These are phyloP conservation scores for Salvia rosmarinus DNA, from an alignment of 257 asterid species.

Conservation along the genomic window DNA sequence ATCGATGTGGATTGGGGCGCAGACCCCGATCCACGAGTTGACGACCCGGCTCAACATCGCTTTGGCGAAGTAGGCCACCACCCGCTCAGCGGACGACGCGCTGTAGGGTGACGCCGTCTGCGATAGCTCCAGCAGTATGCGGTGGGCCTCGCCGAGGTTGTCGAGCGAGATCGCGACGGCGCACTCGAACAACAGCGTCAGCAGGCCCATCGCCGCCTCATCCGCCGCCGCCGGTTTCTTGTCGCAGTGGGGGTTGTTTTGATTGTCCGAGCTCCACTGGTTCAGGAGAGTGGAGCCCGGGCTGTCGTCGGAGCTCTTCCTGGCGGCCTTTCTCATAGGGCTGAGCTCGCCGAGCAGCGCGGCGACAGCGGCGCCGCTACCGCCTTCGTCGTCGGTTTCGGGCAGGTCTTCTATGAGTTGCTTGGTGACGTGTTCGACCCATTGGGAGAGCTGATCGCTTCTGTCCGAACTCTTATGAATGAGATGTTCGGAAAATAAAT, in stretches of 20 bases:
- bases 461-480: conserved; percentile 31
- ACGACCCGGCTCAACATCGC: conserved; percentile 77
- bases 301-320: conserved; percentile 32
- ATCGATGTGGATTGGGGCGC: conserved; percentile 50
- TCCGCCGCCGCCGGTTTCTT: conserved; percentile 6
- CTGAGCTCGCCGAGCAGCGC: conserved; percentile 43
- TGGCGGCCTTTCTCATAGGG: conserved; percentile 41
- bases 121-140: conserved; percentile 65
- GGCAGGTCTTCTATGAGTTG: conserved; percentile 61
- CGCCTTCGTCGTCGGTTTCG: neutral
- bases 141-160: conserved; percentile 71
- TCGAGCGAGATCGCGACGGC: conserved; percentile 82
- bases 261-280: conserved; percentile 22
- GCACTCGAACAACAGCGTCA: conserved; percentile 62
- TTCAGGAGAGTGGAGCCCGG: conserved; percentile 28
- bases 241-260: neutral
- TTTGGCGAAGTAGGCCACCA: conserved; percentile 71
- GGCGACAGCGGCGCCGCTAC: conserved; percentile 21
- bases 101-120: conserved; percentile 67
- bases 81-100: conserved; percentile 64
- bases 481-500: conserved; percentile 30
- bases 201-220: conserved; percentile 52
- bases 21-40: conserved; percentile 73
- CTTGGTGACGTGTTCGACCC: conserved; percentile 71
- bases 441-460: conserved; percentile 54